Conservation (phyloP, 495 filamentous ascomycete genomes). For the Hypomontagnella monticulosa region DNA sequence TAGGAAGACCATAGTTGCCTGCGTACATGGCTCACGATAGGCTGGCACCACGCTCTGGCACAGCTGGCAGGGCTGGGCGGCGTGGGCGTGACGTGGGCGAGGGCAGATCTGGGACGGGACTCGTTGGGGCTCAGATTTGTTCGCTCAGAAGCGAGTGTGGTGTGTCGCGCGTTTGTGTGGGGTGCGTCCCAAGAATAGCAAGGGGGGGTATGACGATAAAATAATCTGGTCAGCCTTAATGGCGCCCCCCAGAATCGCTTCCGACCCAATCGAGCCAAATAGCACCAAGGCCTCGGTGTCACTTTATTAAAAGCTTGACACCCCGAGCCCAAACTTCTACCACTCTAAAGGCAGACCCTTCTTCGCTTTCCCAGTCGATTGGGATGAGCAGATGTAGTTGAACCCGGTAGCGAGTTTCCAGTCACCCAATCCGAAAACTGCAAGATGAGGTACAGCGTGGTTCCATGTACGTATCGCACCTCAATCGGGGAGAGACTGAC, state of each 20-base stretch:
- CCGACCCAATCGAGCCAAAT: slow-evolving; percentile 34
- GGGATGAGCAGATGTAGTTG: slow-evolving; percentile 22
- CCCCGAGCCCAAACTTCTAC: slow-evolving; percentile 17
- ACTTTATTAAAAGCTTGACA: slow-evolving; percentile 39
- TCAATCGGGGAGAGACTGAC: slow-evolving; percentile 17
- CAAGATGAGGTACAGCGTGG: slow-evolving; percentile 5
- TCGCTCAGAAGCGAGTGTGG: slow-evolving; percentile 41
- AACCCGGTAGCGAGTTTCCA: slow-evolving; percentile 21
- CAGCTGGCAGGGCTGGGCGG: slow-evolving; percentile 50
- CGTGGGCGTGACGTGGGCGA: slow-evolving; percentile 44
- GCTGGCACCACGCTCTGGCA: slow-evolving; percentile 43
- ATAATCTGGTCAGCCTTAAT: slow-evolving; percentile 8
- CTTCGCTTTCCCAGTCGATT: slow-evolving; percentile 28
- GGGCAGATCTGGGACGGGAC: slow-evolving; percentile 49
- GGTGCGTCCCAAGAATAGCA: slow-evolving; percentile 44
- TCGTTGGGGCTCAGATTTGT: slow-evolving; percentile 48
- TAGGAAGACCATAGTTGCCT: slow-evolving; percentile 59
- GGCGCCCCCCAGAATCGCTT: slow-evolving; percentile 31
- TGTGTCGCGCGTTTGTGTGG: slow-evolving; percentile 50
- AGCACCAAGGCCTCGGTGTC: slow-evolving; percentile 20
- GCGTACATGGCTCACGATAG: slow-evolving; percentile 60
- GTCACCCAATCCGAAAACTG: slow-evolving; percentile 23
- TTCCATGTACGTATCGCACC: slow-evolving; percentile 21
- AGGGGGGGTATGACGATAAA: slow-evolving; percentile 46
- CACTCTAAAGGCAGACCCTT: slow-evolving; percentile 14